phyloP scores from a whole-genome alignment of 805 yeast genomes.

The Pichia eremophila region DNA sequence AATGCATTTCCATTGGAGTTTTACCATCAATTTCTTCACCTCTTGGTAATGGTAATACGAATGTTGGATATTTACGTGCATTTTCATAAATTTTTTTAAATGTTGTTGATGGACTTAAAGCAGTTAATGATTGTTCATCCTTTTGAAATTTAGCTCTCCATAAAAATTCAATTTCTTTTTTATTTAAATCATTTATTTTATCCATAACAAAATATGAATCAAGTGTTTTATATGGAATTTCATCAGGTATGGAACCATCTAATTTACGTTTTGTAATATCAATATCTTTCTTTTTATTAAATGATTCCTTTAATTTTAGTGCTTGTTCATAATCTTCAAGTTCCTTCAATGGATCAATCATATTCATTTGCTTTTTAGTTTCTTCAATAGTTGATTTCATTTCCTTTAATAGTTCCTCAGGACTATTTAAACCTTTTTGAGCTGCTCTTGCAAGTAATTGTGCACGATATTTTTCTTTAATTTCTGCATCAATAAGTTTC shows the following conservation, averaged over 20 bases:
- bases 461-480: constrained; percentile 30
- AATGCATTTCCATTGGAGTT: constrained; percentile 65
- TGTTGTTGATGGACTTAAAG: constrained; percentile 48
- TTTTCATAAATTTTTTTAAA: constrained; percentile 53
- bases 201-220: constrained; percentile 61
- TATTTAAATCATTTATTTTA: constrained; percentile 47
- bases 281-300: constrained; percentile 17
- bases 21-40: constrained; percentile 27
- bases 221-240: constrained; percentile 58
- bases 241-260: constrained; percentile 24
- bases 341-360: constrained; percentile 61
- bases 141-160: constrained; percentile 83
- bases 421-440: constrained; percentile 33
- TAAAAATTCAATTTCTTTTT: constrained; percentile 60
- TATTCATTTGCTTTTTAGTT: constrained; percentile 46
- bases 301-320: constrained; percentile 12
- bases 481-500: constrained; percentile 21
- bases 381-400: constrained; percentile 51
- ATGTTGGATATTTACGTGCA: constrained; percentile 70
- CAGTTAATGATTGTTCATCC: constrained; percentile 52
- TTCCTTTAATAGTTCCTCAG: constrained; percentile 54
- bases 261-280: constrained; percentile 20
- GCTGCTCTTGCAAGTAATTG: constrained; percentile 33
- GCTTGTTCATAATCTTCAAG: constrained; percentile 39
- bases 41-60: constrained; percentile 85